Evolutionary conservation across 768 basidiomycete genomes (phyloP).

Genomic region (Clavulina sp.): DNA sequence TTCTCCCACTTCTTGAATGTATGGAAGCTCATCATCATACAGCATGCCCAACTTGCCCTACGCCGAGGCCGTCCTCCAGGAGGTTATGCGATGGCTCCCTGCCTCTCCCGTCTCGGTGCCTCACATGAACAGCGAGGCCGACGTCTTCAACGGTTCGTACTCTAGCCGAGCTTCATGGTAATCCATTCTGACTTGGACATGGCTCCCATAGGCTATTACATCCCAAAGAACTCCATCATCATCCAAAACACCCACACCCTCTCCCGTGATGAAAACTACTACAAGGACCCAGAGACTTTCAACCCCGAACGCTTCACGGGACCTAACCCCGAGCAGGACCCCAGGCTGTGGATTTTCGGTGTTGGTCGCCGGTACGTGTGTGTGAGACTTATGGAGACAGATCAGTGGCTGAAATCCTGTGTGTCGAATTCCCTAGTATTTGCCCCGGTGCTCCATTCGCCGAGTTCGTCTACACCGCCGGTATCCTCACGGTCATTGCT

Average conservation of each 20-base stretch:
- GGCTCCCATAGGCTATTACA: neutral
- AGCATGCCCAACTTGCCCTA: constrained; percentile 10
- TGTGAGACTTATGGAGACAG: neutral
- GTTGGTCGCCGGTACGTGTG: neutral
- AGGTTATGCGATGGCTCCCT: constrained; percentile 11
- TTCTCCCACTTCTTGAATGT: neutral
- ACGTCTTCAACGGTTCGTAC: constrained; percentile 7
- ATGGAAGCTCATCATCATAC: neutral
- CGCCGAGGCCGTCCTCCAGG: constrained; percentile 10
- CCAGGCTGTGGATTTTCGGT: neutral
- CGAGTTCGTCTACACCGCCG: neutral
- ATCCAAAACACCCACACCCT: neutral
- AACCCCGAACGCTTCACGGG: neutral
- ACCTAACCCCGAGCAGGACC: neutral
- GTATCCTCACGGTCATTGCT: neutral
- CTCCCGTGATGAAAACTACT: neutral
- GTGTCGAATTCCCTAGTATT: neutral
- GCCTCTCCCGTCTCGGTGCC: constrained; percentile 2
- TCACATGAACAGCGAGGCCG: constrained; percentile 2
- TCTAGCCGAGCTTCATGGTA: neutral
- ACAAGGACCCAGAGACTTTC: neutral
- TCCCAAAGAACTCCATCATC: constrained; percentile 5
- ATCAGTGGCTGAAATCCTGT: neutral
- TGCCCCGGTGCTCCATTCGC: neutral
- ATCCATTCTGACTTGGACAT: neutral